phyloP scores from a whole-genome alignment of 371 early-diverging fungal genomes.

The Capniomyces stellatus region DNA sequence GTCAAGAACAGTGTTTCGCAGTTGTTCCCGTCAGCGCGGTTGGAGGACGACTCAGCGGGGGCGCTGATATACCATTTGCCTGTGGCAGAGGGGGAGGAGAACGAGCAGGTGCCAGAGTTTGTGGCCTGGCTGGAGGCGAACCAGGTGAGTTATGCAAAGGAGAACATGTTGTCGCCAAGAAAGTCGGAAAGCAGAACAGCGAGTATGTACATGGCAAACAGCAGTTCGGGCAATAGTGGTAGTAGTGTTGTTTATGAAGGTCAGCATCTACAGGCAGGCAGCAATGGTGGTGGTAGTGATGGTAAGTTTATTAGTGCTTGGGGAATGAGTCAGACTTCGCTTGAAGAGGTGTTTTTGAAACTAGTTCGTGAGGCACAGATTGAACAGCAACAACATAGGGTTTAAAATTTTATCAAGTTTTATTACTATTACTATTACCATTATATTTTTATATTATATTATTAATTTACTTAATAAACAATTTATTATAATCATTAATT shows the following conservation, averaged over 20 bases:
- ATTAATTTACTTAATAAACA: too few relatives aligned
- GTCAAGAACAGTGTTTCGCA: slow-evolving; percentile 21
- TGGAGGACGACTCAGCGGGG: slow-evolving; percentile 31
- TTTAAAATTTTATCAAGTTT: too few relatives aligned
- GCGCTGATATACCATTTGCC: slow-evolving; percentile 38
- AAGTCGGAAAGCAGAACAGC: background rate
- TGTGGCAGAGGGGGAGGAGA: slow-evolving; percentile 16
- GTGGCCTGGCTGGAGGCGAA: background rate
- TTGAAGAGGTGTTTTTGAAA: slow-evolving; percentile 40
- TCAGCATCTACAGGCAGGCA: slow-evolving; percentile 31
- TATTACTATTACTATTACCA: too few relatives aligned
- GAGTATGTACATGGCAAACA: background rate
- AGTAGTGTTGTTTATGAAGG: slow-evolving; percentile 24
- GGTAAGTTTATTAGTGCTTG: slow-evolving; percentile 33
- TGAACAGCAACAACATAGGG: too few relatives aligned
- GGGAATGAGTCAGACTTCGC: slow-evolving; percentile 40
- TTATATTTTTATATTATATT: too few relatives aligned
- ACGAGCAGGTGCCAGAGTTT: background rate
- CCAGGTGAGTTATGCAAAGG: background rate
- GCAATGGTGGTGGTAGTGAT: slow-evolving; percentile 17
- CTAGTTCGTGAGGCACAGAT: slow-evolving; percentile 30
- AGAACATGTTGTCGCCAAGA: background rate
- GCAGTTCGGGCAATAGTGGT: background rate
- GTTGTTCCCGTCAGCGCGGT: slow-evolving; percentile 23
- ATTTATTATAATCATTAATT: too few relatives aligned